A percentile compares a stretch with the other conserved stretches of the same genome.
phyloP scores from a whole-genome alignment of 108 stramenopile genomes.

The Skeletonema costatum region DNA sequence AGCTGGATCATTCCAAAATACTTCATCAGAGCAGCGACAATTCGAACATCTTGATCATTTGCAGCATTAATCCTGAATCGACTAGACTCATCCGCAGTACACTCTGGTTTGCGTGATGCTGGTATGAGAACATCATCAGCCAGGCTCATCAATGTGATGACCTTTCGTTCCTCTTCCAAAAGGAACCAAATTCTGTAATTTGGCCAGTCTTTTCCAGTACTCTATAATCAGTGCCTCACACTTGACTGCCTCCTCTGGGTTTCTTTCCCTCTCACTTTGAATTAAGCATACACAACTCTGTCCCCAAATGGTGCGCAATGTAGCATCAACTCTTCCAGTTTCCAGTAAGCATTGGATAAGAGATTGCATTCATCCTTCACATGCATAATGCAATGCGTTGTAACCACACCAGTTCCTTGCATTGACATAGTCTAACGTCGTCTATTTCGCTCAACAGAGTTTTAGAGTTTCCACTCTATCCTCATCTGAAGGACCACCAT shows the following conservation, averaged over 20 bases:
- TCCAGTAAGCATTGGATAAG: slow-evolving; percentile 40
- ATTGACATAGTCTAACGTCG: slow-evolving; percentile 9
- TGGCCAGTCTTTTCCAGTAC: slow-evolving; percentile 19
- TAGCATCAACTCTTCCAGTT: slow-evolving; percentile 28
- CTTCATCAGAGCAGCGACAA: slow-evolving; percentile 30
- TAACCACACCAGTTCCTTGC: slow-evolving; percentile 46
- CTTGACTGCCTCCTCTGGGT: slow-evolving; percentile 19
- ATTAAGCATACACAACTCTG: slow-evolving; percentile 32
- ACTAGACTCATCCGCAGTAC: slow-evolving; percentile 6
- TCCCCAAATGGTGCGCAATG: slow-evolving; percentile 45
- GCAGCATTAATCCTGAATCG: not conserved
- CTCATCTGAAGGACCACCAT: slow-evolving; percentile 33
- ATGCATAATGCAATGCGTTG: slow-evolving; percentile 47
- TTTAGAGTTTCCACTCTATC: slow-evolving; percentile 34
- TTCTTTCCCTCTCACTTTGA: slow-evolving; percentile 7
- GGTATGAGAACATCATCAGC: slow-evolving; percentile 36
- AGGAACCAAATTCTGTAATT: slow-evolving; percentile 10
- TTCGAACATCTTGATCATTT: slow-evolving; percentile 31
- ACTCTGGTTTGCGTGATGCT: slow-evolving; percentile 28
- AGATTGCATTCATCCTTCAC: slow-evolving; percentile 29
- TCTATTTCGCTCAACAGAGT: slow-evolving; percentile 13
- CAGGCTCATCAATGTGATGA: slow-evolving; percentile 30
- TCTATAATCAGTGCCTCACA: slow-evolving; percentile 29
- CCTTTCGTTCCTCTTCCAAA: slow-evolving; percentile 44
- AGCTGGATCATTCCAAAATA: slow-evolving; percentile 26